Conservation (phyloP, 106 monocot species). For the Cymbidium sinense region DNA sequence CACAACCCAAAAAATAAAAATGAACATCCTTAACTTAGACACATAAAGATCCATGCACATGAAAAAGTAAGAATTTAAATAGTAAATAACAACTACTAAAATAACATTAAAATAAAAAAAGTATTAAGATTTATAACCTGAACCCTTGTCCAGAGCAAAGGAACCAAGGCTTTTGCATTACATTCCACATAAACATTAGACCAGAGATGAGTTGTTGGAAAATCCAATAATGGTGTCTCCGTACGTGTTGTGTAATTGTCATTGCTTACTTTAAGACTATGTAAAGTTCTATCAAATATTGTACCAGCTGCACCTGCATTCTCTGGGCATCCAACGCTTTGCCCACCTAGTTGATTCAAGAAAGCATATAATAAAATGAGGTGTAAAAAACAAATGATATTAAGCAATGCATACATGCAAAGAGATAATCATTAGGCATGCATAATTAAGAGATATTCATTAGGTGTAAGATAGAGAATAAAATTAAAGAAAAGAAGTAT, state of each 20-base stretch:
- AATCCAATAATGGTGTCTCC: slow-evolving; percentile 91
- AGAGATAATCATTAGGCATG: not conserved
- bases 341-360: slow-evolving; percentile 48
- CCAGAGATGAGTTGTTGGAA: slow-evolving; percentile 65
- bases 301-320: slow-evolving; percentile 95
- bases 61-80: not conserved
- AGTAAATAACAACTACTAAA: not conserved
- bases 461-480: not conserved
- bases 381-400: not conserved
- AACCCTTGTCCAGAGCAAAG: slow-evolving; percentile 91
- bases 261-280: slow-evolving; percentile 85
- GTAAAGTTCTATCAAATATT: slow-evolving; percentile 61
- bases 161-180: slow-evolving; percentile 84
- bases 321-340: slow-evolving; percentile 73
- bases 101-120: not conserved
- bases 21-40: not conserved
- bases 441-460: not conserved
- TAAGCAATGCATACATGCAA: not conserved
- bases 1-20: not conserved
- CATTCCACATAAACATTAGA: slow-evolving; percentile 86
- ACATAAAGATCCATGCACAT: not conserved
- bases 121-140: slow-evolving; percentile 36
- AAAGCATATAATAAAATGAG: not conserved
- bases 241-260: slow-evolving; percentile 73
- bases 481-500: not conserved